Percentiles rank a stretch among this genome's conserved stretches.
Conservation (phyloP, 352 stramenopile genomes). For the Phytophthora melonis region DNA sequence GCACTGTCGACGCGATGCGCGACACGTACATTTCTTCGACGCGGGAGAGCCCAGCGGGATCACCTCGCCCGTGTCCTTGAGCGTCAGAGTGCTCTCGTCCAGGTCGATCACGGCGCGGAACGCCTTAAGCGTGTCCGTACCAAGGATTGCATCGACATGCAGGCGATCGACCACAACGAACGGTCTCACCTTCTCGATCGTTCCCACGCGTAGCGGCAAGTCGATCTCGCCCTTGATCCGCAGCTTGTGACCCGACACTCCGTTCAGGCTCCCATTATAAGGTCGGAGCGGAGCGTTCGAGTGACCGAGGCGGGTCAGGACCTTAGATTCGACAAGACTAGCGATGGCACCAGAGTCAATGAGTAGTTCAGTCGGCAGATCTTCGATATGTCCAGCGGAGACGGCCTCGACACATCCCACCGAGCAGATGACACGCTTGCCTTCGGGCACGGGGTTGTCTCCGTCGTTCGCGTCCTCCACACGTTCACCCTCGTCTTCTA, state of each 20-base stretch:
- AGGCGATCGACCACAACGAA: background rate
- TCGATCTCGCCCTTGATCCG: background rate
- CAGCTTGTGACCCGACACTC: background rate
- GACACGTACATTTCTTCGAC: background rate
- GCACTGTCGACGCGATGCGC: background rate
- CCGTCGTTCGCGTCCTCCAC: no score
- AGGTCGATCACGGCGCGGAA: conserved; percentile 8
- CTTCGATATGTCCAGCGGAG: background rate
- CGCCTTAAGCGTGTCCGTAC: background rate
- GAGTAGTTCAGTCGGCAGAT: background rate
- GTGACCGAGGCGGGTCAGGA: background rate
- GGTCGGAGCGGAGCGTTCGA: background rate
- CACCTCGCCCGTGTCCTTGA: background rate
- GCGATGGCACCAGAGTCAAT: background rate
- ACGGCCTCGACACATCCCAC: background rate
- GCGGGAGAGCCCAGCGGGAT: background rate
- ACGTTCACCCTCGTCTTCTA: no score
- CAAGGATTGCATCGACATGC: background rate
- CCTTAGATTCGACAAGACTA: background rate
- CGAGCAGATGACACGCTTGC: no score
- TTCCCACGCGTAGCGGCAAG: background rate
- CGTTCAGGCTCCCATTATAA: background rate
- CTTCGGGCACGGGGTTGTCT: no score
- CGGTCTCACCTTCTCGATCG: background rate
- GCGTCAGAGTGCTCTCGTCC: background rate